Conservation (phyloP, 441 rosid genomes). For the Capsella rubella region DNA sequence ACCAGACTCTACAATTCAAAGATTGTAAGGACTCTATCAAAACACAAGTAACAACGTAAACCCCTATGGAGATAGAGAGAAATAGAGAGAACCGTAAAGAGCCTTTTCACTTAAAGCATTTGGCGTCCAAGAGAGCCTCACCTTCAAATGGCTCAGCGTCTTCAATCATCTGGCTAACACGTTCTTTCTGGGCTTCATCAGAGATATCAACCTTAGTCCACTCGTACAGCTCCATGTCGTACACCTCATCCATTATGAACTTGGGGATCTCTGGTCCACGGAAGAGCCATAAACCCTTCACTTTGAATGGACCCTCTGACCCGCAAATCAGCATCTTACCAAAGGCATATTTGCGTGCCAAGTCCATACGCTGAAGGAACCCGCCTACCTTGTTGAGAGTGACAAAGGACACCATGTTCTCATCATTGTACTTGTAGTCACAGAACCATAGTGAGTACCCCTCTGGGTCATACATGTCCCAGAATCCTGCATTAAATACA, state of each 20-base stretch:
- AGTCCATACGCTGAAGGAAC: conserved; percentile 92
- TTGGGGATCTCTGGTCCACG: conserved; percentile 87
- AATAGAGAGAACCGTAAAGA: conserved; percentile 1
- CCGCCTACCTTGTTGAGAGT: conserved; percentile 93
- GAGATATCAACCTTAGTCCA: conserved; percentile 88
- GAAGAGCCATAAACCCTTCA: conserved; percentile 94
- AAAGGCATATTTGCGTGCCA: conserved; percentile 91
- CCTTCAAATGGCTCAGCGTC: conserved; percentile 93
- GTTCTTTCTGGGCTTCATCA: conserved; percentile 87
- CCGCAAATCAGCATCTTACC: conserved; percentile 96
- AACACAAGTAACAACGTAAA: conserved; percentile 25
- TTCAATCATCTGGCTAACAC: conserved; percentile 93
- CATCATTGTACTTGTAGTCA: conserved; percentile 92
- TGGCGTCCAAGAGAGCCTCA: conserved; percentile 88
- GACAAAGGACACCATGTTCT: conserved; percentile 85
- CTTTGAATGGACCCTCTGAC: conserved; percentile 76
- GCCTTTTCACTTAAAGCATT: conserved; percentile 80
- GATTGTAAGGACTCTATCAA: conserved; percentile 18
- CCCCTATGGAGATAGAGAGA: conserved; percentile 23
- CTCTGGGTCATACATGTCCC: conserved; percentile 99
- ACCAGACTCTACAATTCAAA: conserved; percentile 22
- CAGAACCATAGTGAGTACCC: conserved; percentile 98
- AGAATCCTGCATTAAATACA: conserved; percentile 67
- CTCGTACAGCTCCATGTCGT: conserved; percentile 95
- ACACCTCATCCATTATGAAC: conserved; percentile 80